Conservation (phyloP, 1,284 basidiomycete species). For the Naganishia cerealis region DNA sequence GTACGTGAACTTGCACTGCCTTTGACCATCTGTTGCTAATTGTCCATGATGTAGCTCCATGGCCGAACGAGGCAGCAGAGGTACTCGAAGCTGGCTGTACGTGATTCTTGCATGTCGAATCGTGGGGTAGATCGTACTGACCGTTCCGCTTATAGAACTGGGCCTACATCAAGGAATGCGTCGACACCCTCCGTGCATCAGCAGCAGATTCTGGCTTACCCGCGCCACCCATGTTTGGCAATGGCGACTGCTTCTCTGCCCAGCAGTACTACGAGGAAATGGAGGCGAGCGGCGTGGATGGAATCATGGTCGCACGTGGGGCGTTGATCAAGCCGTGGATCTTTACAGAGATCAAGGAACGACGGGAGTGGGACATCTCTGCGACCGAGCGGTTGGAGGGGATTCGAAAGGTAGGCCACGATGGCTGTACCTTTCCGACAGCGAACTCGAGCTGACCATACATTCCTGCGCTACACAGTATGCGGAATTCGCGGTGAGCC, state of each 20-base stretch:
- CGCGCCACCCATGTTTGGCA: constrained; percentile 88
- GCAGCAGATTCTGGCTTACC: constrained; percentile 74
- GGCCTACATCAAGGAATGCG: constrained; percentile 85
- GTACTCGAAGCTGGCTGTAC: constrained; percentile 71
- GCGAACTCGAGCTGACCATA: neutral
- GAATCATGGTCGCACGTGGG: constrained; percentile 90
- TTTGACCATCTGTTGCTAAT: neutral
- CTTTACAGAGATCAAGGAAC: constrained; percentile 92
- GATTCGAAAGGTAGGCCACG: constrained; percentile 65
- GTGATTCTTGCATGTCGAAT: neutral
- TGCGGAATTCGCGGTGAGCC: constrained; percentile 71
- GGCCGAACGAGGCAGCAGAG: constrained; percentile 88
- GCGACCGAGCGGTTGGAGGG: constrained; percentile 85
- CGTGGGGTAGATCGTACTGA: neutral
- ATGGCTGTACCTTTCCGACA: neutral
- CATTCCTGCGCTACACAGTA: constrained; percentile 58
- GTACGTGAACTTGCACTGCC: constrained; percentile 54
- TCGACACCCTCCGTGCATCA: constrained; percentile 73
- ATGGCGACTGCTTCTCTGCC: constrained; percentile 89
- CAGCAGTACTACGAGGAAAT: constrained; percentile 76
- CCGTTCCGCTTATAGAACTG: constrained; percentile 61
- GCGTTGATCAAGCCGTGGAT: constrained; percentile 95
- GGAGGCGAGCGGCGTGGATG: constrained; percentile 78
- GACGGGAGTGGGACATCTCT: constrained; percentile 90
- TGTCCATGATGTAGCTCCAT: constrained; percentile 66